These are phyloP conservation scores for Boletus eberwhitei DNA, from an alignment of 768 basidiomycete species.

Conservation along the genomic window DNA sequence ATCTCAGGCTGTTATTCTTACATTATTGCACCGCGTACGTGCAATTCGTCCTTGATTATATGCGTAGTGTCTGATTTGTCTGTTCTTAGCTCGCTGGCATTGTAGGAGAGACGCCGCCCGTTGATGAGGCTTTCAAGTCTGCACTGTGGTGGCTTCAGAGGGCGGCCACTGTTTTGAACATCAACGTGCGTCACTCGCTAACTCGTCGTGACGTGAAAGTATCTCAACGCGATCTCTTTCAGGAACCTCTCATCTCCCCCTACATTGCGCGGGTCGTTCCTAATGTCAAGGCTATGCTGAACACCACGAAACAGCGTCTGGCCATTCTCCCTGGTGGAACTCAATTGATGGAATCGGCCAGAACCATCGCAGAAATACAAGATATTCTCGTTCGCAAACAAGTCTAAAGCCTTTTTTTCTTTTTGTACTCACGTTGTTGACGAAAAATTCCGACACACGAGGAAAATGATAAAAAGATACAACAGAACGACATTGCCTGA, in stretches of 20 bases:
- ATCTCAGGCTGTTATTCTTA: conserved; percentile 82
- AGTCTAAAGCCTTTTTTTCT: conserved; percentile 7
- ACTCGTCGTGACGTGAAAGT: neutral
- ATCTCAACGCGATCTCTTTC: neutral
- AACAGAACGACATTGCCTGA: neutral
- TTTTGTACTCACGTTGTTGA: conserved; percentile 1
- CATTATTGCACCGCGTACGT: conserved; percentile 77
- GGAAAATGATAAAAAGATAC: neutral
- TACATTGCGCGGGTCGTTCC: conserved; percentile 81
- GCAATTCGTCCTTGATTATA: conserved; percentile 2
- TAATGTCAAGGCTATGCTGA: conserved; percentile 71
- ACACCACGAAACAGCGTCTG: conserved; percentile 77
- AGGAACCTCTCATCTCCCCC: conserved; percentile 80
- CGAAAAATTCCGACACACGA: neutral
- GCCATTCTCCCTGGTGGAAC: conserved; percentile 73
- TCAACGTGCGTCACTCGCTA: conserved; percentile 48
- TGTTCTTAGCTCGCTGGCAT: conserved; percentile 62
- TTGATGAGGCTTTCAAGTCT: conserved; percentile 78
- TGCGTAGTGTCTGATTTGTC: neutral
- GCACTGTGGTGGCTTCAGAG: conserved; percentile 88
- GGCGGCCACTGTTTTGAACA: conserved; percentile 64
- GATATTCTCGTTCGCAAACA: conserved; percentile 57
- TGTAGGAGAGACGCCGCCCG: conserved; percentile 71
- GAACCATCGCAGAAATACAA: conserved; percentile 72
- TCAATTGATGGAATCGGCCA: conserved; percentile 62